Conservation (phyloP, 345 rosid genomes). For the Conringia planisiliqua region DNA sequence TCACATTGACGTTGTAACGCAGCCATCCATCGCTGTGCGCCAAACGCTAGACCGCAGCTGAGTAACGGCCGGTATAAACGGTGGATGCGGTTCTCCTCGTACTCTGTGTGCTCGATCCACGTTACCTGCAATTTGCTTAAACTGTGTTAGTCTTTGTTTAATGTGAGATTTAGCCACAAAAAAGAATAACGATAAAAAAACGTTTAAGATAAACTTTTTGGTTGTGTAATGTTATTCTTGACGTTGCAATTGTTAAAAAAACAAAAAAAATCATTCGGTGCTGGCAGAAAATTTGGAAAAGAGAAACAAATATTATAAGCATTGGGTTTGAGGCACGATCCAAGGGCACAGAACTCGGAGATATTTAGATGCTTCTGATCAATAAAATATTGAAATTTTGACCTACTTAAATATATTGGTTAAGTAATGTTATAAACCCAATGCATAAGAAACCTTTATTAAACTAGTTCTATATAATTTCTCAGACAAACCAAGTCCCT, state of each 20-base stretch:
- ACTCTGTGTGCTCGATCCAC: constrained; percentile 97
- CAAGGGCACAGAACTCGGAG: constrained; percentile 40
- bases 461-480: background rate
- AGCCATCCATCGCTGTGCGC: constrained; percentile 91
- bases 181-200: background rate
- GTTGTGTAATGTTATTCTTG: background rate
- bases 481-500: background rate
- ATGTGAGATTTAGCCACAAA: too few relatives aligned
- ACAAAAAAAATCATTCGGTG: background rate
- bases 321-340: constrained; percentile 27
- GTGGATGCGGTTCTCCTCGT: constrained; percentile 68
- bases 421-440: constrained; percentile 1
- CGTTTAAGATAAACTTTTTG: background rate
- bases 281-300: background rate
- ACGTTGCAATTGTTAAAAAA: background rate
- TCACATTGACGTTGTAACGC: constrained; percentile 92
- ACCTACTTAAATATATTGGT: constrained; percentile 1
- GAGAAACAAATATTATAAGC: background rate
- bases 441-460: constrained; percentile 10
- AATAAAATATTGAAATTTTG: constrained; percentile 29
- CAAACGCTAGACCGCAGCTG: constrained; percentile 78
- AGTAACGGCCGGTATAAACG: constrained; percentile 66
- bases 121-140: constrained; percentile 55
- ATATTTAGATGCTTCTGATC: constrained; percentile 58
- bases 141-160: background rate